Percentiles rank a stretch among this genome's conserved stretches.
Evolutionary conservation across 164 flowering plant species (phyloP).

Genomic region (Vitis labrusca): DNA sequence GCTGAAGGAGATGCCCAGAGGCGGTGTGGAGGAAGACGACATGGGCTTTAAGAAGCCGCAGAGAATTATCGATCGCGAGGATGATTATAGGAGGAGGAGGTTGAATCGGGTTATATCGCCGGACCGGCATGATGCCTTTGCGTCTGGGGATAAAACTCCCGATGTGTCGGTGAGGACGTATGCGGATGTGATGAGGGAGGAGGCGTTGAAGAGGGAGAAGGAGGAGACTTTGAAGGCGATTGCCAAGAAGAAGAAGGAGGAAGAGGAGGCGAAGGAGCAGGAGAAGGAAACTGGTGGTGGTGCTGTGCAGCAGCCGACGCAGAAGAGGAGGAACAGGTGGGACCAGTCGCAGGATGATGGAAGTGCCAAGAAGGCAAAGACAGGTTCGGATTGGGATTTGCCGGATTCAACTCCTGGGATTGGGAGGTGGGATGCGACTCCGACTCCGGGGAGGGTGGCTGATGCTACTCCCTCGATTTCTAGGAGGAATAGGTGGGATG

Average conservation of each 20-base stretch:
- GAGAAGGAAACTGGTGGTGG: slow-evolving; percentile 27
- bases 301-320: slow-evolving; percentile 23
- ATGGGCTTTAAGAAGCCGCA: slow-evolving; percentile 62
- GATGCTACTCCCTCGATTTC: slow-evolving; percentile 79
- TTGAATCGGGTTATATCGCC: slow-evolving; percentile 76
- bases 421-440: slow-evolving; percentile 97
- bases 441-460: slow-evolving; percentile 83
- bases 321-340: slow-evolving; percentile 93
- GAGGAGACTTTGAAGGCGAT: slow-evolving; percentile 70
- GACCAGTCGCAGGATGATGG: slow-evolving; percentile 76
- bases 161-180: slow-evolving; percentile 79
- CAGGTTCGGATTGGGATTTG: slow-evolving; percentile 89
- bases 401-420: slow-evolving; percentile 90
- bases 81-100: slow-evolving; percentile 78
- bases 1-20: slow-evolving; percentile 64
- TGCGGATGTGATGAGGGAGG: slow-evolving; percentile 84
- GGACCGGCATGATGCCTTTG: slow-evolving; percentile 85
- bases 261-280: slow-evolving; percentile 57
- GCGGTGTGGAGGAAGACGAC: slow-evolving; percentile 49
- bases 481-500: slow-evolving; percentile 93
- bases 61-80: slow-evolving; percentile 84
- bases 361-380: slow-evolving; percentile 61
- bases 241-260: slow-evolving; percentile 86
- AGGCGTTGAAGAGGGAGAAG: slow-evolving; percentile 68
- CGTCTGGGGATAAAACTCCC: slow-evolving; percentile 86